Base-by-base conservation (phyloP, 2,329 filamentous ascomycete genomes). In the Triangularia verruculosa region DNA sequence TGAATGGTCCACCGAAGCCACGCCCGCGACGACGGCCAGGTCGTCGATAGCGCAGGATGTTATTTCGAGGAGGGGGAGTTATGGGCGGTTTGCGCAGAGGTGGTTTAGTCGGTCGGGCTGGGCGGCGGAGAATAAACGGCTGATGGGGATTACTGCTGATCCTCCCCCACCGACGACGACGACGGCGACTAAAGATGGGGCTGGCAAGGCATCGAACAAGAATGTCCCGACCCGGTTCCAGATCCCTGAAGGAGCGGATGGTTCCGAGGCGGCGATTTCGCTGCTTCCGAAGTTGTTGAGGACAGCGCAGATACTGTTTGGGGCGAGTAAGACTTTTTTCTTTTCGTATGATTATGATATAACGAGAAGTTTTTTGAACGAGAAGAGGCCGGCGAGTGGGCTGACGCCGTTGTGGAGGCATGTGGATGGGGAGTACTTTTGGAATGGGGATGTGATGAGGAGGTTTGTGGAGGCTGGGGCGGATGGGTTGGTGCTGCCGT, bases 331-430 rank as follows among this genome's bases (percentile, higher is more conserved):
- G 67, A 97, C 92, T 74, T 98, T 97, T 76, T 98, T 90, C 79
- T 99, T 94, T 75, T 93, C 93, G 0, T 97, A 99, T 74, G 95
- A 99, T 68, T 85, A 94, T 73, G 93, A 99, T 74, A 85, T 99
- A 58, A 98, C 95, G 0, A 85, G 89, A 62, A 87, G 84, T 66
- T 71, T 87, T 61, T 76, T 77, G 2, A 80, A 74, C 61, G 72
- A 71, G 3, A 67, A 68, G 52, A 61, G 68, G 61, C 74, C 84
- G 65, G 74, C 75, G 59, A 74, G 75, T 39, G 76, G 67, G 13
- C 9, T 27, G 20, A 24, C n/a, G 4, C 88, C 93, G 5, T 79
- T 97, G 3, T 84, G 92, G 74, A 86, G 86, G 67, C 82, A 86
- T 63, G 92, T 89, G 22, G 92, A 97, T 74, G 84, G 86, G 30